phyloP scores from a whole-genome alignment of 331 rosid species.

The Rhamnella rubrinervis region DNA sequence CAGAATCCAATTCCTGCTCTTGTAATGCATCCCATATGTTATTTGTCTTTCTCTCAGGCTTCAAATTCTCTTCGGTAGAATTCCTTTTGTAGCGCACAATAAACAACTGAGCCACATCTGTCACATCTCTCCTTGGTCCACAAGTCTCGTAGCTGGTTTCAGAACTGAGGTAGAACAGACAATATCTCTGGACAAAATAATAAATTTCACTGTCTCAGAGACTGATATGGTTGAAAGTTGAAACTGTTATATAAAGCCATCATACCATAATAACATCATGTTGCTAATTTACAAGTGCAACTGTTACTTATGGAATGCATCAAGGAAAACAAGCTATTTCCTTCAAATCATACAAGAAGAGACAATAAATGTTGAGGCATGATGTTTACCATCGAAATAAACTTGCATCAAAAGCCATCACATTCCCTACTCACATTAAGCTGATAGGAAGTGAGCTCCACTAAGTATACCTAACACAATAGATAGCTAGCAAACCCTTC shows the following conservation, averaged over 20 bases:
- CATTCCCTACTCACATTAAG: no score
- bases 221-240: not conserved
- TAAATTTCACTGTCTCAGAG: slow-evolving; percentile 10
- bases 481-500: no score
- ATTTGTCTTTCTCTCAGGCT: slow-evolving; percentile 42
- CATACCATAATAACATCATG: no score
- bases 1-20: slow-evolving; percentile 61
- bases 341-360: not conserved
- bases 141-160: slow-evolving; percentile 70
- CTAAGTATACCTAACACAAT: no score
- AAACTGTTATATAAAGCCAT: no score
- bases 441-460: no score
- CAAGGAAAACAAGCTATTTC: not conserved
- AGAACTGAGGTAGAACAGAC: slow-evolving; percentile 76
- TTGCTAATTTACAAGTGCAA: no score
- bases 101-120: slow-evolving; percentile 65
- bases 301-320: no score
- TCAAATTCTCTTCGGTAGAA: slow-evolving; percentile 40
- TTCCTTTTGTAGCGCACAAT: slow-evolving; percentile 77
- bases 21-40: slow-evolving; percentile 52
- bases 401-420: no score
- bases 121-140: slow-evolving; percentile 63
- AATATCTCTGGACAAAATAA: slow-evolving; percentile 55
- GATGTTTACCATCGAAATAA: no score
- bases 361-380: not conserved